Base-by-base conservation (phyloP, 2,329 filamentous ascomycete species). In the Dactylella cylindrospora region DNA sequence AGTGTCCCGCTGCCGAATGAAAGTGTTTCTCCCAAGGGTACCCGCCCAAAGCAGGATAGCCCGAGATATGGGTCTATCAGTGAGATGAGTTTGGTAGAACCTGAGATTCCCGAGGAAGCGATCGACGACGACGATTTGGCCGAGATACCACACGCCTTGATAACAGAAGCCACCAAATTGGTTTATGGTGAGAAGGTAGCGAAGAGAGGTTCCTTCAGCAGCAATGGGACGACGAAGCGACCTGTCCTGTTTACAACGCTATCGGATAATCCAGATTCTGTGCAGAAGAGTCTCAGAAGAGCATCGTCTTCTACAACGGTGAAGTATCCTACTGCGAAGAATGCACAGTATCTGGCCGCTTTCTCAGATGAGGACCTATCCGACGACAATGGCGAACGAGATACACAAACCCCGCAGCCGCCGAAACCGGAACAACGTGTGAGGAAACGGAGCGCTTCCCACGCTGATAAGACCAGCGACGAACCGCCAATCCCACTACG, bases 141-240 rank as follows among this genome's bases (percentile, higher is more conserved):
- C 25, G 40, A 51, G 3, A 55, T 64, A 9, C 31, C 59, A 6
- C 33, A 43, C 3, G 39, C 59, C 5, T 19, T 64, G 12, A 41
- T 64, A 31, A 44, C 59, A 9, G 59, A 64, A 20, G 59, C 59
- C 20, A 46, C 59, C 2, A 64, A 57, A 41, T 45, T 64, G 13
- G 52, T 64, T 9, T 64, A 64, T 13, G 50, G 50, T 3, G 51
- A 64, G 29, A 45, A 32, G 26, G 23, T 43, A 6, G 39, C 25
- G 13, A 47, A 49, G 38, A 23, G 57, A 25, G 38, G 32, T 2
- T 64, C 57, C 6, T 51, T 55, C 39, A 54, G 57, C 45, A 47
- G 59, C 50, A 64, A 45, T 39, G 47, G 47, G 19, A 51, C 45
- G 1, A 40, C 43, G 15, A 55, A 55, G 19, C 50, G 45, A 1